A percentile compares a stretch with the other conserved stretches of the same genome.
Conservation (phyloP, 2,329 filamentous ascomycete genomes). For the Botrytis galanthina region DNA sequence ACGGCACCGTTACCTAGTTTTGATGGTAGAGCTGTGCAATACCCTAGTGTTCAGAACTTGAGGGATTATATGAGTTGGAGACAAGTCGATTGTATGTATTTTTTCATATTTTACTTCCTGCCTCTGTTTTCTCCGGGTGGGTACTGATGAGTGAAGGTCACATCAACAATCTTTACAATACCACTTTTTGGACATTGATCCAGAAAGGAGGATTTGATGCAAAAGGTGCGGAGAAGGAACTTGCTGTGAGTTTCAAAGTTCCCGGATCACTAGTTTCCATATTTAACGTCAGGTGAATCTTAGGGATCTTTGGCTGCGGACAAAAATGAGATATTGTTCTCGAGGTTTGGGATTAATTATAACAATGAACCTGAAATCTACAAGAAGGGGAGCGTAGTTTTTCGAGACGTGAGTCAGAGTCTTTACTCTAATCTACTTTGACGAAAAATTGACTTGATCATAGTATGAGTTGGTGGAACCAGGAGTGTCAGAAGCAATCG, state of each 20-base stretch:
- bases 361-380: conserved; percentile 93
- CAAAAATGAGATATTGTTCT: conserved; percentile 96
- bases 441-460: neutral
- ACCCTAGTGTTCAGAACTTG: conserved; percentile 78
- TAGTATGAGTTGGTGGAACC: conserved; percentile 71
- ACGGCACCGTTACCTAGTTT: conserved; percentile 80
- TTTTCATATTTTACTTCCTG: conserved; percentile 19
- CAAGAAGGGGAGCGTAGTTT: conserved; percentile 89
- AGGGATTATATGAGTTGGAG: conserved; percentile 96
- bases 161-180: conserved; percentile 99
- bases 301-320: conserved; percentile 81
- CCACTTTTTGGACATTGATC: conserved; percentile 89
- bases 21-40: conserved; percentile 86
- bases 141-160: conserved; percentile 58
- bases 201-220: conserved; percentile 71
- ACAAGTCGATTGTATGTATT: conserved; percentile 80
- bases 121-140: neutral
- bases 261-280: neutral
- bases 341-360: conserved; percentile 88
- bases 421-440: neutral
- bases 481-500: conserved; percentile 41
- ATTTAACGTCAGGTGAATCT: conserved; percentile 24
- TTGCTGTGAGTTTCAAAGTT: conserved; percentile 57
- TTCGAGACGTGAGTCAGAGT: conserved; percentile 56
- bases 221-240: conserved; percentile 74